Evolutionary conservation across 768 basidiomycete genomes (phyloP), one percentile per base, ranked within the genome.

Genomic region (Pleurotus ostreatus): DNA sequence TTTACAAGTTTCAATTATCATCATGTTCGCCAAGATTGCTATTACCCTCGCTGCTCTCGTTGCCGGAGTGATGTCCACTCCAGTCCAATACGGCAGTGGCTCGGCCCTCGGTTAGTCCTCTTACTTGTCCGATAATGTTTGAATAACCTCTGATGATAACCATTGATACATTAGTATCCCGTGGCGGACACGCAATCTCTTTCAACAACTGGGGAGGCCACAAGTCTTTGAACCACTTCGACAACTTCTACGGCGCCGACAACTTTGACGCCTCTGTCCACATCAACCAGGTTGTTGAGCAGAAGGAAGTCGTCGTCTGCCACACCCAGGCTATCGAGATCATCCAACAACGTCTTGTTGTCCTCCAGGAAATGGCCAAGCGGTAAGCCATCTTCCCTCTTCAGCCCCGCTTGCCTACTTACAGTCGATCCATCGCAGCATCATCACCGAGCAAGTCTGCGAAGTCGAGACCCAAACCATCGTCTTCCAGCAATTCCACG

Each of bases 181-280:
- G 51, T 20, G 51, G 30, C 30, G 30, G 51, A 53, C 39, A 53
- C 51, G 20, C 37, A 11, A 15, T 49, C 40, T 71, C 71, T 23
- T 72, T 74, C 64, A 66, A 73, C 64, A 58, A 69, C 61, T 74
- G 71, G 68, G 66, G 65, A 56, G 73, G 73, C 8, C 56, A 66
- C 47, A 56, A 61, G 16, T 70, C 71, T 26, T 58, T 73, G 16
- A 47, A 58, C 46, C 59, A 63, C 52, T 75, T 75, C 56, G 72
- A 74, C 55, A 65, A 70, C 60, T 75, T 75, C 66, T 74, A 71
- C 48, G 74, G 72, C n/a, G 49, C 60, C 16, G 65, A 66, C 37
- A 71, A 75, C 65, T 74, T 72, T 59, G 62, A 64, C 49, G 69
- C 69, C 41, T 65, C 62, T 13, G 46, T 58, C 44, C 61, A 61